Conservation (phyloP, 345 rosid genomes). For the Angophora floribunda region DNA sequence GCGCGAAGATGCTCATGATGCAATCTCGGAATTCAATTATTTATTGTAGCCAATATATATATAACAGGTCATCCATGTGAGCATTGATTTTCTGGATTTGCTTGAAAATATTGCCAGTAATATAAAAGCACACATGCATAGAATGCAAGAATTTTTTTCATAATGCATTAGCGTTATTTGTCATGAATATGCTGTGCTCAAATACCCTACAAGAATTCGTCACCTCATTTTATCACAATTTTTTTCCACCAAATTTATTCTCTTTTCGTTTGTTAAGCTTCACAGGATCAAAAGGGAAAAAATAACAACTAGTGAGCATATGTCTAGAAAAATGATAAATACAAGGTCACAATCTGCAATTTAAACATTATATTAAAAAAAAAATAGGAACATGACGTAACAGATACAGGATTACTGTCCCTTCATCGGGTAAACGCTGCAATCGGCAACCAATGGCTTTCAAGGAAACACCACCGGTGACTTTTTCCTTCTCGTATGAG, state of each 20-base stretch:
- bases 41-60: too few species aligned
- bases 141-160: neutral
- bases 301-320: neutral
- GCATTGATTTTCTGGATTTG: neutral
- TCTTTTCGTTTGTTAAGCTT: neutral
- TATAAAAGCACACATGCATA: neutral
- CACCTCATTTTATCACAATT: too few species aligned
- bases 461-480: neutral
- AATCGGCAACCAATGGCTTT: neutral
- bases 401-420: neutral
- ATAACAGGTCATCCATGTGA: too few species aligned
- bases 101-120: neutral
- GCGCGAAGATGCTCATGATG: neutral
- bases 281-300: neutral
- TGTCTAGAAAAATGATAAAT: neutral
- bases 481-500: neutral
- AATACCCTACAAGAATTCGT: too few species aligned
- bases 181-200: neutral
- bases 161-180: neutral
- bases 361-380: neutral
- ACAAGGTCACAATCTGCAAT: neutral
- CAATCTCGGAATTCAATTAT: neutral
- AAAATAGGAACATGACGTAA: neutral
- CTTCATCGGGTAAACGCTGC: neutral
- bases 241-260: too few species aligned